A percentile compares a stretch with the other conserved stretches of the same genome.
These are phyloP conservation scores for Calonectria pseudoreteaudii DNA, from an alignment of 2,329 filamentous ascomycete genomes.

Conservation along the genomic window DNA sequence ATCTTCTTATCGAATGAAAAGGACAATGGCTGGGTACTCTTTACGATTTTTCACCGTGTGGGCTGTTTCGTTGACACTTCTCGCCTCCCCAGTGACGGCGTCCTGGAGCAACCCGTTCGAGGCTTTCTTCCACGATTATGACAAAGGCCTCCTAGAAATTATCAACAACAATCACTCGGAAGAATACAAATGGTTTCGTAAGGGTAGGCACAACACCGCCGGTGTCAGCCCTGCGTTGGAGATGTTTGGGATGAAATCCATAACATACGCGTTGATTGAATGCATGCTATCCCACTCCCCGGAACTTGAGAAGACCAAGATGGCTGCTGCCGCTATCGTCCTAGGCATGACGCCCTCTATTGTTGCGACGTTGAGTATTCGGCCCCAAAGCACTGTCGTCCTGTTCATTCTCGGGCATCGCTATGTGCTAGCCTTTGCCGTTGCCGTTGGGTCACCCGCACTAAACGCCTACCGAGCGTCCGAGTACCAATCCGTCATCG, in stretches of 20 bases:
- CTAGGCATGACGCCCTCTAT: conserved; percentile 23
- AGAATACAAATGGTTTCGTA: conserved; percentile 4
- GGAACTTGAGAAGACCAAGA: conserved; percentile 27
- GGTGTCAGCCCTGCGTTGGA: neutral
- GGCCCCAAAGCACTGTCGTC: conserved; percentile 18
- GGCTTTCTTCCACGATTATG: conserved; percentile 7
- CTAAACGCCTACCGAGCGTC: conserved; percentile 22
- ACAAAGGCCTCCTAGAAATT: conserved; percentile 10
- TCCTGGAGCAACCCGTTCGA: conserved; percentile 13
- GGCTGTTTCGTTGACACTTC: neutral
- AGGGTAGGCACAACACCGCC: neutral
- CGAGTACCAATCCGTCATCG: conserved; percentile 23
- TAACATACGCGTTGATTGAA: conserved; percentile 13
- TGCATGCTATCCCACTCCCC: conserved; percentile 17
- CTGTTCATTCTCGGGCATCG: conserved; percentile 24
- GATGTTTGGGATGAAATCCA: neutral
- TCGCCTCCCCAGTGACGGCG: conserved; percentile 4
- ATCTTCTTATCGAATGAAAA: neutral
- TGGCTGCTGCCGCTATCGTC: conserved; percentile 24
- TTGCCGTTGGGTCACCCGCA: conserved; percentile 24
- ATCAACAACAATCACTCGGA: conserved; percentile 15
- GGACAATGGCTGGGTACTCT: neutral
- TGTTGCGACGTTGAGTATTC: conserved; percentile 17
- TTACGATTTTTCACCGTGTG: neutral
- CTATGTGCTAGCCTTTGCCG: conserved; percentile 19